These are phyloP conservation scores for Rhynchosporium agropyri DNA, from an alignment of 2,329 filamentous ascomycete species.

Conservation along the genomic window DNA sequence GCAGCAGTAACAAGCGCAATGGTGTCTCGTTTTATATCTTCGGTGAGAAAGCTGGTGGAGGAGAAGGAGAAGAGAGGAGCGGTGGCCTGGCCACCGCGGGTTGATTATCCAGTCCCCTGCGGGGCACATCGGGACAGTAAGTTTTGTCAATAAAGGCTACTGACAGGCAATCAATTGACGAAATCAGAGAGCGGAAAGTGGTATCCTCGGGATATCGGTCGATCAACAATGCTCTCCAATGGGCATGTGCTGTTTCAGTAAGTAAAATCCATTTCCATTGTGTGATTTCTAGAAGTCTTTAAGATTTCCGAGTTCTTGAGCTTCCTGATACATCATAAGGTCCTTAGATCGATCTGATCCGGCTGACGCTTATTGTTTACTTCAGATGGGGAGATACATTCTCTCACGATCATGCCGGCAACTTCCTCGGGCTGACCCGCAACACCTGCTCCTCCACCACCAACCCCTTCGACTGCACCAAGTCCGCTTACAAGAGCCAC, in stretches of 20 bases:
- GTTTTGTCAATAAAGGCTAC: not conserved
- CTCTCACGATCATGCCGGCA: slow-evolving; percentile 23
- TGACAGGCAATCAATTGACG: slow-evolving; percentile 13
- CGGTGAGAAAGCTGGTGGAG: not conserved
- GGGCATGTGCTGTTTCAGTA: slow-evolving; percentile 27
- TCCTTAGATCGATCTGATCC: not conserved
- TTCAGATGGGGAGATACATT: slow-evolving; percentile 34
- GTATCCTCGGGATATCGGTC: slow-evolving; percentile 31
- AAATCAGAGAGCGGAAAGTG: slow-evolving; percentile 24
- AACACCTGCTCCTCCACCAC: slow-evolving; percentile 23
- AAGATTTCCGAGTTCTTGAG: no score
- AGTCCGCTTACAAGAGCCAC: slow-evolving; percentile 21
- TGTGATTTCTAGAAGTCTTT: no score
- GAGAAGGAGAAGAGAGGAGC: not conserved
- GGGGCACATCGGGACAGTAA: slow-evolving; percentile 29
- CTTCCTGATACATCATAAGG: not conserved
- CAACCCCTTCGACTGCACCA: slow-evolving; percentile 16
- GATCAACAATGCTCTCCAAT: slow-evolving; percentile 25
- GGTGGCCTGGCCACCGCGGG: slow-evolving; percentile 19
- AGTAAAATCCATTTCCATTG: not conserved
- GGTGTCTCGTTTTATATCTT: not conserved
- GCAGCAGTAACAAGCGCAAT: not conserved
- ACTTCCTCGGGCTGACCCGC: slow-evolving; percentile 20
- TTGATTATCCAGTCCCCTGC: slow-evolving; percentile 19
- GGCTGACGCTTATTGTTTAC: not conserved